Percentiles rank a stretch among this genome's conserved stretches.
These are phyloP conservation scores for Nemania serpens DNA, from an alignment of 2,329 filamentous ascomycete genomes.

Conservation along the genomic window DNA sequence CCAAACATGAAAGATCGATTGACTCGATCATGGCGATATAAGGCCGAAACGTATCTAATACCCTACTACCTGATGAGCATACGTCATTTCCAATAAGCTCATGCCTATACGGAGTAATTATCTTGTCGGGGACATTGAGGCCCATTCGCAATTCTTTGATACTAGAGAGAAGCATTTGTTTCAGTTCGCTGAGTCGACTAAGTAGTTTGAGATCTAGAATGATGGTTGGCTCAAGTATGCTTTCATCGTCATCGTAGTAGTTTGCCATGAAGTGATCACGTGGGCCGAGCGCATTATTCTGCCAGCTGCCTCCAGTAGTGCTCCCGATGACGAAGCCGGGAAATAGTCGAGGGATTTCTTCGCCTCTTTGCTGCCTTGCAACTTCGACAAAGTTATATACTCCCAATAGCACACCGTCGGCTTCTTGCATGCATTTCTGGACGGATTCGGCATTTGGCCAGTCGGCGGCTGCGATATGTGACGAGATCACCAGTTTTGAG, in stretches of 20 bases:
- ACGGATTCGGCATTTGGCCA: slow-evolving; percentile 94
- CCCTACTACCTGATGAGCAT: slow-evolving; percentile 76
- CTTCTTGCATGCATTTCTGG: slow-evolving; percentile 93
- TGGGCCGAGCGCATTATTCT: slow-evolving; percentile 67
- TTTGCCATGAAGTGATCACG: slow-evolving; percentile 78
- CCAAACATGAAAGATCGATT: slow-evolving; percentile 81
- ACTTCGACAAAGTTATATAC: slow-evolving; percentile 97
- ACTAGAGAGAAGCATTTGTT: slow-evolving; percentile 81
- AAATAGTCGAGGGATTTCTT: slow-evolving; percentile 89
- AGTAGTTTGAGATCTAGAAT: slow-evolving; percentile 77
- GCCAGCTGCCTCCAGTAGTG: slow-evolving; percentile 85
- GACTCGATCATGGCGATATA: slow-evolving; percentile 92
- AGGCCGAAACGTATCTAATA: slow-evolving; percentile 85
- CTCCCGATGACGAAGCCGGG: slow-evolving; percentile 93
- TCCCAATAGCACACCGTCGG: slow-evolving; percentile 91
- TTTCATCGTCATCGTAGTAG: slow-evolving; percentile 84
- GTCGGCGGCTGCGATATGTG: slow-evolving; percentile 94
- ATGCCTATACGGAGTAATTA: slow-evolving; percentile 79
- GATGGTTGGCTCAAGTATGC: slow-evolving; percentile 70
- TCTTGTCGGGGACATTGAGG: slow-evolving; percentile 76
- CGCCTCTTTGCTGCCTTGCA: slow-evolving; percentile 87
- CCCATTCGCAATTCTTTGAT: slow-evolving; percentile 88
- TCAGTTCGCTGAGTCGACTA: slow-evolving; percentile 83
- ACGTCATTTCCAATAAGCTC: slow-evolving; percentile 80
- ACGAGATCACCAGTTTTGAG: slow-evolving; percentile 97